These are phyloP conservation scores for Alternaria ethzedia DNA, from an alignment of 2,329 filamentous ascomycete species.

Conservation along the genomic window DNA sequence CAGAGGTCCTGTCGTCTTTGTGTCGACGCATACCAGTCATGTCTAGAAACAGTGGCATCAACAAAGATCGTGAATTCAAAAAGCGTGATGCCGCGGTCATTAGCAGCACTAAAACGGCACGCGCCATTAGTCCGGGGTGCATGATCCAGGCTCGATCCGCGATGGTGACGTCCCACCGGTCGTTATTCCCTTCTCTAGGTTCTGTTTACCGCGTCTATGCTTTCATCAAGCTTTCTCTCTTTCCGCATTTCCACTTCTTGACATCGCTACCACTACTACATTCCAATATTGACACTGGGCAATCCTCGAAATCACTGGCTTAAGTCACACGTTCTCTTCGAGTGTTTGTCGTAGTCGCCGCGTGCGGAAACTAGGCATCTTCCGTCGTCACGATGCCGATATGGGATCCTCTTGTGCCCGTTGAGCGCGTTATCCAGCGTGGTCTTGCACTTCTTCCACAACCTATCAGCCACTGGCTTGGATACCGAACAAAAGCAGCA, in stretches of 20 bases:
- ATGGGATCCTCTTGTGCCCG: conserved; percentile 35
- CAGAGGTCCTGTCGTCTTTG: not conserved
- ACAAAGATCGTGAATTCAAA: not conserved
- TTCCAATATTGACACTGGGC: not conserved
- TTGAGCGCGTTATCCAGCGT: conserved; percentile 37
- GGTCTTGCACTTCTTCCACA: conserved; percentile 61
- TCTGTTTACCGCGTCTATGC: conserved; percentile 17
- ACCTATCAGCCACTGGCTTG: conserved; percentile 71
- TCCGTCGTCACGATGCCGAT: conserved; percentile 22
- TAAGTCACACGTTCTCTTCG: not conserved
- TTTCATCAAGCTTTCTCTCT: conserved; percentile 14
- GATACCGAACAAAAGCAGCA: conserved; percentile 45
- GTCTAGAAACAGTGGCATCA: not conserved
- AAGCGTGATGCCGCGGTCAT: conserved; percentile 1
- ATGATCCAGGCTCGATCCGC: conserved; percentile 19
- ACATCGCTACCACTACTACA: not conserved
- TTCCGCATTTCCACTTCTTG: conserved; percentile 4
- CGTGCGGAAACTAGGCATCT: not conserved
- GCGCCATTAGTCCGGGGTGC: conserved; percentile 29
- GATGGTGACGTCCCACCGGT: conserved; percentile 22
- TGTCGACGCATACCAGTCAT: not conserved
- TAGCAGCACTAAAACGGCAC: conserved; percentile 1
- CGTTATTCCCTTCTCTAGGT: conserved; percentile 19
- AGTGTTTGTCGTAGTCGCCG: not conserved
- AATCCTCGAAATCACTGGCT: not conserved